Conservation (phyloP, 257 asterid genomes). For the Solanum pinnatisectum region DNA sequence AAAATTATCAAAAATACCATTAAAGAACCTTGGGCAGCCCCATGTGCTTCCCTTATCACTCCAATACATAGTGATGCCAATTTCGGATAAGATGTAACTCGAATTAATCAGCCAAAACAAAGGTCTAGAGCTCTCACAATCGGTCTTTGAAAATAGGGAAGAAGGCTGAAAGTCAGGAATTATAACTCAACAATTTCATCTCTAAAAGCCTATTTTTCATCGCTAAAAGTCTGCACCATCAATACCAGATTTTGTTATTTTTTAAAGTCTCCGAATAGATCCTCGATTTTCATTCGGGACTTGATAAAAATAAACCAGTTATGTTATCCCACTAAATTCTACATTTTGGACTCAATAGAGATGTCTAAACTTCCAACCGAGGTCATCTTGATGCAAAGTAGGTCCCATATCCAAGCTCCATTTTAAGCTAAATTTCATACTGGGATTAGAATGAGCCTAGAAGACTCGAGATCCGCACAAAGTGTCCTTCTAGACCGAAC, state of each 20-base stretch:
- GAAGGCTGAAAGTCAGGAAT: not conserved
- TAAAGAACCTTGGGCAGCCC: no score
- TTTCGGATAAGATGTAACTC: no score
- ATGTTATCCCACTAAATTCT: no score
- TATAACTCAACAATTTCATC: not conserved
- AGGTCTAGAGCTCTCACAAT: not conserved
- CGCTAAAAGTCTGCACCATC: not conserved
- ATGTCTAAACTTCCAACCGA: no score
- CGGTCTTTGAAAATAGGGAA: not conserved
- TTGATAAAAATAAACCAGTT: not conserved
- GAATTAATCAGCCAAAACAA: not conserved
- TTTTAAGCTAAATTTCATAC: no score
- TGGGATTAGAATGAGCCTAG: not conserved
- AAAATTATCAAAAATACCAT: no score
- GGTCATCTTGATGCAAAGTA: not conserved
- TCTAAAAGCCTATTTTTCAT: not conserved
- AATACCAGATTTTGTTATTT: not conserved
- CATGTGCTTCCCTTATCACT: no score
- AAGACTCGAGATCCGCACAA: not conserved
- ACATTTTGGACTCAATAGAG: not conserved
- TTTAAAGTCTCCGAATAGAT: not conserved
- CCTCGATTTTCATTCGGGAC: not conserved
- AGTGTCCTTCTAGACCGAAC: accelerated
- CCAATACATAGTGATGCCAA: no score
- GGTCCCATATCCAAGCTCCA: not conserved